Evolutionary conservation across 176 grass and related monocot genomes (phyloP).

Genomic region (Puya raimondii): DNA sequence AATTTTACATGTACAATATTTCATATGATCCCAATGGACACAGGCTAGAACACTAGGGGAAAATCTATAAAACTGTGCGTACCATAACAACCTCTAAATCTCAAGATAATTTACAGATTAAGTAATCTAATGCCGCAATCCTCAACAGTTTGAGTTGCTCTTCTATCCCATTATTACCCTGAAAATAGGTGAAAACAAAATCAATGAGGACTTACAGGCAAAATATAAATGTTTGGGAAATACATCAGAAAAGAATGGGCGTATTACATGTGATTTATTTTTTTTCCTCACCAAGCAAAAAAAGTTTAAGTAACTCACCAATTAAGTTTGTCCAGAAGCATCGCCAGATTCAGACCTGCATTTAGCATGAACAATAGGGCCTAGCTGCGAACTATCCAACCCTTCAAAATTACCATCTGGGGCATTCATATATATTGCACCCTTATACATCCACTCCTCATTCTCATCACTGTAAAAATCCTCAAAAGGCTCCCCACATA

Average conservation of each 20-base stretch:
- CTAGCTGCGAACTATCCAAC: slow-evolving; percentile 46
- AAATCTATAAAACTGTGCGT: slow-evolving; percentile 13
- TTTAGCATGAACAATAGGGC: slow-evolving; percentile 98
- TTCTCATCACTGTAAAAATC: slow-evolving; percentile 97
- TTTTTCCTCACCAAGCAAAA: slow-evolving; percentile 1
- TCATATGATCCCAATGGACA: slow-evolving; percentile 2
- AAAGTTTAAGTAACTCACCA: slow-evolving; percentile 41
- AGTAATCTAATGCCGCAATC: slow-evolving; percentile 9
- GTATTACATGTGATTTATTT: no score
- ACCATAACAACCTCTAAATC: slow-evolving; percentile 11
- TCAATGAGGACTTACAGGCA: no score
- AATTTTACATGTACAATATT: slow-evolving; percentile 26
- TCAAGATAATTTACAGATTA: slow-evolving; percentile 15
- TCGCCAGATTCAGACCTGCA: slow-evolving; percentile 57
- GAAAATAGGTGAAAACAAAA: neutral
- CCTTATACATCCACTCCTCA: slow-evolving; percentile 99
- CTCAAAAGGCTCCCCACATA: slow-evolving; percentile 90
- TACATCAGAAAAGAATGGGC: neutral
- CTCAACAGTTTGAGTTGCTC: neutral
- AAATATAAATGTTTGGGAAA: neutral
- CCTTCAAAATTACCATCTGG: slow-evolving; percentile 54
- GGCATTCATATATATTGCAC: slow-evolving; percentile 86
- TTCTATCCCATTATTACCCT: neutral
- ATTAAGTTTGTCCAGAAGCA: slow-evolving; percentile 28
- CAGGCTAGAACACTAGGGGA: slow-evolving; percentile 6